Percentiles rank a stretch among this genome's conserved stretches.
Evolutionary conservation across 257 asterid genomes (phyloP).

Genomic region (Penstemon davidsonii): DNA sequence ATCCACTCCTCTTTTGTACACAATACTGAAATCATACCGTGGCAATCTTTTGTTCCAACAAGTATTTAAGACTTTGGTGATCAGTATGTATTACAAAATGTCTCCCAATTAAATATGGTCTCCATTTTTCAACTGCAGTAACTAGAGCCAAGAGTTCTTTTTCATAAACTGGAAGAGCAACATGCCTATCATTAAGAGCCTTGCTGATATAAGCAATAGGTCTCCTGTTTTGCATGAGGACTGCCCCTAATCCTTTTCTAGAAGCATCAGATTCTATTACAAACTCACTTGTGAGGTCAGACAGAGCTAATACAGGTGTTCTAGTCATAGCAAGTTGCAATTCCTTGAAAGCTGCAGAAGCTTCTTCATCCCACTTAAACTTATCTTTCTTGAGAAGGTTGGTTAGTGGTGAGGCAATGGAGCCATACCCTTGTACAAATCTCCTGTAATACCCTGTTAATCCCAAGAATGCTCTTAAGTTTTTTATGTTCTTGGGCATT

Average conservation of each 20-base stretch:
- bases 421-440: neutral
- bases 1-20: neutral
- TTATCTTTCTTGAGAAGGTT: neutral
- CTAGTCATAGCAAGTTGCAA: neutral
- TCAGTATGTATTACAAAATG: neutral
- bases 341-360: neutral
- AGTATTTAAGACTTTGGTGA: neutral
- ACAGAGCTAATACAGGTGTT: neutral
- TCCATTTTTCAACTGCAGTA: neutral
- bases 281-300: neutral
- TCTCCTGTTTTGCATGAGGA: too few species aligned
- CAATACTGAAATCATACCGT: slow-evolving; percentile 1
- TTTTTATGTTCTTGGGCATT: too few species aligned
- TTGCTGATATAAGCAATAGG: neutral
- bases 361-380: neutral
- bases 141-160: neutral
- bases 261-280: neutral
- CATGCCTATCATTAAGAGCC: neutral
- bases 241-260: too few species aligned
- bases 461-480: neutral
- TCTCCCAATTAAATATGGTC: neutral
- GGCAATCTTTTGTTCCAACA: neutral
- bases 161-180: neutral
- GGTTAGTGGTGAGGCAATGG: neutral
- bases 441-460: neutral